phyloP scores from a whole-genome alignment of 306 rosid genomes.

The Echinosophora koreensis region DNA sequence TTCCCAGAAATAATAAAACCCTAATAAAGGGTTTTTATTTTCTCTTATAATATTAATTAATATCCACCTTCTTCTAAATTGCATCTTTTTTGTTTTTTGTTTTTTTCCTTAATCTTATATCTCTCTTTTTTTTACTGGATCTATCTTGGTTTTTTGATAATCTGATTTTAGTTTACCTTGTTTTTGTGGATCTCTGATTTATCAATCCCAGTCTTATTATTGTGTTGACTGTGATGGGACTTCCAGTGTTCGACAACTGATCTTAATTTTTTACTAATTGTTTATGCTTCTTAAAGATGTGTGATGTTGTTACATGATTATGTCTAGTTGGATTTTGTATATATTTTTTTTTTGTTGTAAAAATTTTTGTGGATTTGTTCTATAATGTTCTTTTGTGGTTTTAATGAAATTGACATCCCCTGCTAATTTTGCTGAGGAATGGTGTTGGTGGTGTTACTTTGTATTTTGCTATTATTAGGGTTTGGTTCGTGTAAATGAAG shows the following conservation, averaged over 20 bases:
- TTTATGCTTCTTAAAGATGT: neutral
- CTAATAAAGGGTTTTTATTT: no score
- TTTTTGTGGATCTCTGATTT: constrained; percentile 16
- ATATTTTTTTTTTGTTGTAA: neutral
- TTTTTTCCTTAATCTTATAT: no score
- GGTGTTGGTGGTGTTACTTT: neutral
- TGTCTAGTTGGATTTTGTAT: neutral
- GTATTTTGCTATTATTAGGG: neutral
- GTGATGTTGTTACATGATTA: neutral
- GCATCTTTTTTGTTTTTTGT: no score
- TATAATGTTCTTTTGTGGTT: neutral
- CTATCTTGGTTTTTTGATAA: neutral
- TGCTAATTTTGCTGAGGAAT: neutral
- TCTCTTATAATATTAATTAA: no score
- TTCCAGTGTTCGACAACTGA: neutral
- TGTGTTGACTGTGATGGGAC: neutral
- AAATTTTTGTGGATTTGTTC: neutral
- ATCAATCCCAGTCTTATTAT: neutral
- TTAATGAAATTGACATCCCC: neutral
- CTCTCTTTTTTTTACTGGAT: neutral
- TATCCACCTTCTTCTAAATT: no score
- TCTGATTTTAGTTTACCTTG: neutral
- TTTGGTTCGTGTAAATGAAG: neutral
- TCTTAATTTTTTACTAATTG: neutral
- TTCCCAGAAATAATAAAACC: no score